phyloP scores from a whole-genome alignment of 768 basidiomycete genomes.

The Daedaleopsis sinensis region DNA sequence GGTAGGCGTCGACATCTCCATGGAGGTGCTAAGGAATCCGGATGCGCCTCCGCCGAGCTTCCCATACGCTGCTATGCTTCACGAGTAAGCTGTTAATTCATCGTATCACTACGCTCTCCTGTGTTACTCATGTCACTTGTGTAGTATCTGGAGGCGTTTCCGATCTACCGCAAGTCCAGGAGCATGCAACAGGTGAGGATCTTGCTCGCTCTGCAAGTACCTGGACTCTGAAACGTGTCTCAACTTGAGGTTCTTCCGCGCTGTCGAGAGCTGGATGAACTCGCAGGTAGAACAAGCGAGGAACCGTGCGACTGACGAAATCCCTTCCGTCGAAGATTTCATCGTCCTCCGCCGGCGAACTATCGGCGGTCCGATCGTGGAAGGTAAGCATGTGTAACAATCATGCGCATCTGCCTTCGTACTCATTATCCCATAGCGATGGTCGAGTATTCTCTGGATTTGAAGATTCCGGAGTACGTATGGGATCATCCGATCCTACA shows the following conservation, averaged over 20 bases:
- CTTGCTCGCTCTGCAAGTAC: neutral
- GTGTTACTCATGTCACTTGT: conserved; percentile 9
- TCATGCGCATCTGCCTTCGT: neutral
- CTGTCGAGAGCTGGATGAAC: conserved; percentile 39
- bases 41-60: conserved; percentile 33
- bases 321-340: conserved; percentile 42
- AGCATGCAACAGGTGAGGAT: conserved; percentile 36
- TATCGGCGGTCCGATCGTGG: conserved; percentile 41
- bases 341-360: conserved; percentile 40
- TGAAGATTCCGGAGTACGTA: conserved; percentile 40
- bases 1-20: conserved; percentile 37
- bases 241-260: conserved; percentile 34
- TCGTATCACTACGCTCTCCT: neutral
- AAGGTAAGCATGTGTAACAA: conserved; percentile 30
- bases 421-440: conserved; percentile 30
- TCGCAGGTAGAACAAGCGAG: conserved; percentile 40
- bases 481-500: conserved; percentile 37
- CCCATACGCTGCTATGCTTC: conserved; percentile 42
- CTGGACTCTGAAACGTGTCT: neutral
- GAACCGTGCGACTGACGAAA: conserved; percentile 38
- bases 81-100: conserved; percentile 33
- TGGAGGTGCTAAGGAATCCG: conserved; percentile 31
- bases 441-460: conserved; percentile 40
- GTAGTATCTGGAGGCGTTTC: conserved; percentile 37
- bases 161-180: conserved; percentile 40